Conservation (phyloP, 1,284 basidiomycete species). For the Thelephora terrestris region DNA sequence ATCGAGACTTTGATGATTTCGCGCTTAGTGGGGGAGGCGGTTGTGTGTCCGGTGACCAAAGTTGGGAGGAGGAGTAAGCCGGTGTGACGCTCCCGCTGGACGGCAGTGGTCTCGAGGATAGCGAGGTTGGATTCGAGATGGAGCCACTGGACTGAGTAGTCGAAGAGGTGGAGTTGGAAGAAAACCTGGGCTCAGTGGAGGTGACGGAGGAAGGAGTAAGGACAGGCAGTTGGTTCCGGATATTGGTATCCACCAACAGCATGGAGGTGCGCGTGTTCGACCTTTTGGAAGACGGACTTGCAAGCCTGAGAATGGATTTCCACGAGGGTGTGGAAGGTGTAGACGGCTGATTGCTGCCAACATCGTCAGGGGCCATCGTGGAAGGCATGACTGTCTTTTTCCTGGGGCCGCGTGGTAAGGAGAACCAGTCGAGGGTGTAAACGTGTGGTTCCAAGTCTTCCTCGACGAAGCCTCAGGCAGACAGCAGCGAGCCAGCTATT, state of each 20-base stretch:
- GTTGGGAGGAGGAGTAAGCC: slow-evolving; percentile 17
- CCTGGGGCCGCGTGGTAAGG: slow-evolving; percentile 13
- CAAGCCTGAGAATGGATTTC: slow-evolving; percentile 55
- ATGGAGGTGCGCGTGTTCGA: slow-evolving; percentile 19
- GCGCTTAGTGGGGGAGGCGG: slow-evolving; percentile 13
- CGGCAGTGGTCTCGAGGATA: slow-evolving; percentile 17
- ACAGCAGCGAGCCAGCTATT: too few relatives aligned
- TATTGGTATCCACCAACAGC: slow-evolving; percentile 28
- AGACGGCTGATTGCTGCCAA: slow-evolving; percentile 4
- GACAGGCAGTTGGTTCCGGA: slow-evolving; percentile 27
- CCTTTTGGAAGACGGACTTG: slow-evolving; percentile 38
- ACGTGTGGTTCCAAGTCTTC: too few relatives aligned
- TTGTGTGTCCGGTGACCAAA: slow-evolving; percentile 7
- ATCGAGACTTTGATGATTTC: slow-evolving; percentile 30
- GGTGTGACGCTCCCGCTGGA: slow-evolving; percentile 20
- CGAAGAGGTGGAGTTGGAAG: slow-evolving; percentile 53
- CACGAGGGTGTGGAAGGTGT: slow-evolving; percentile 25
- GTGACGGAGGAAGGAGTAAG: slow-evolving; percentile 40
- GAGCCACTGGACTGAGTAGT: slow-evolving; percentile 61
- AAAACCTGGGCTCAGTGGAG: slow-evolving; percentile 45
- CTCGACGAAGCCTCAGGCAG: too few relatives aligned
- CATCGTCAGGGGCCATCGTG: slow-evolving; percentile 6
- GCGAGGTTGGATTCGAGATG: slow-evolving; percentile 29
- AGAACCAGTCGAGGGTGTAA: too few relatives aligned
- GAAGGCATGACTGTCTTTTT: slow-evolving; percentile 17